Evolutionary conservation across 805 yeast genomes (phyloP).

Genomic region (Diddensiella caesifluorescens): DNA sequence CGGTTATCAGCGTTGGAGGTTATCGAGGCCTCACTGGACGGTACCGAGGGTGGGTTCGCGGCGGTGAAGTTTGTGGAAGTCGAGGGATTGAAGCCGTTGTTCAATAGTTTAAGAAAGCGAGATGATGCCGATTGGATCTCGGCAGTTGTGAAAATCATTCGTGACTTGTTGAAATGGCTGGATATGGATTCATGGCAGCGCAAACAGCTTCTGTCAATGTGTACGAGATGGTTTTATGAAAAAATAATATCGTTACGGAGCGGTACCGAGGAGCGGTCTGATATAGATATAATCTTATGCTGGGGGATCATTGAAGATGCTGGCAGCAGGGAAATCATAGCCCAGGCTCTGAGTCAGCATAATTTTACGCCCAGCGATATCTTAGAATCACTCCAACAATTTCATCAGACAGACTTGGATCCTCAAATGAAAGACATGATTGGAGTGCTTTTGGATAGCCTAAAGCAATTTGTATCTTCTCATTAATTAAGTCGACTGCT

Average conservation of each 20-base stretch:
- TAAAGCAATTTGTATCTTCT: no score
- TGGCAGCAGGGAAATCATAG: no score
- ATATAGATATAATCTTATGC: background rate
- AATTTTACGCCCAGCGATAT: no score
- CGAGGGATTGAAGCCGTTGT: slow-evolving; percentile 17
- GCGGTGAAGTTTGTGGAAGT: slow-evolving; percentile 10
- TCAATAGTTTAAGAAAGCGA: slow-evolving; percentile 7
- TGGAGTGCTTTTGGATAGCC: no score
- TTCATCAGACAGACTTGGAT: no score
- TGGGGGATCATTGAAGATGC: slow-evolving; percentile 3
- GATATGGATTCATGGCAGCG: slow-evolving; percentile 7
- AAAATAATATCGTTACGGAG: no score
- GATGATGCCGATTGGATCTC: background rate
- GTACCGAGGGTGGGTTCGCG: slow-evolving; percentile 6
- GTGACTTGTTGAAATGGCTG: slow-evolving; percentile 15
- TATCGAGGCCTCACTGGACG: slow-evolving; percentile 5
- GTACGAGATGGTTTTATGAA: slow-evolving; percentile 1
- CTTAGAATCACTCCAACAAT: no score
- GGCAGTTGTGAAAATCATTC: slow-evolving; percentile 8
- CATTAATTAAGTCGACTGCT: no score
- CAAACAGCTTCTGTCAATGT: background rate
- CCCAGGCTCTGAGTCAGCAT: no score
- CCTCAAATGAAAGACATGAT: no score
- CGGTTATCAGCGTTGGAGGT: slow-evolving; percentile 10
- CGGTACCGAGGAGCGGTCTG: background rate